A percentile compares a stretch with the other conserved stretches of the same genome.
These are phyloP conservation scores for Asterochloris erici DNA, from an alignment of 139 green algal genomes.

Conservation along the genomic window DNA sequence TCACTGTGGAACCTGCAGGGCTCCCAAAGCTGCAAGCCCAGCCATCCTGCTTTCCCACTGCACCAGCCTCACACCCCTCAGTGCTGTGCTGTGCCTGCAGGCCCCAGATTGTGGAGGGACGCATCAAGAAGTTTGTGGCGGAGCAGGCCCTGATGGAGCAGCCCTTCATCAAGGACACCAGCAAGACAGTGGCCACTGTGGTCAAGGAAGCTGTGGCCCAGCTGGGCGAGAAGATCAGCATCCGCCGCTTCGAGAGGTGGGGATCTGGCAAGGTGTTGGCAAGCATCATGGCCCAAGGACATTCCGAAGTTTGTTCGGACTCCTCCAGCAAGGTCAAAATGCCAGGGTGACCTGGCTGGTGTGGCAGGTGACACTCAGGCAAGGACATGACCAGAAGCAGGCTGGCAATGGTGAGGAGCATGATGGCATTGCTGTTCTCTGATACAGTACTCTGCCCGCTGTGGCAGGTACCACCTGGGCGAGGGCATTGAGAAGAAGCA, in stretches of 20 bases:
- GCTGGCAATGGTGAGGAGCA: background rate
- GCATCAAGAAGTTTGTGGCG: slow-evolving; percentile 85
- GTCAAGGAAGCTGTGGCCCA: slow-evolving; percentile 87
- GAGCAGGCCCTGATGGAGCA: slow-evolving; percentile 85
- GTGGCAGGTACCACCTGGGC: slow-evolving; percentile 67
- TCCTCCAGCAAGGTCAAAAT: too few relatives aligned
- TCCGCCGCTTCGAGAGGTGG: slow-evolving; percentile 78
- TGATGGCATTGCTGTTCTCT: background rate
- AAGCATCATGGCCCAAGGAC: too few relatives aligned
- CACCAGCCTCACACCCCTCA: too few relatives aligned
- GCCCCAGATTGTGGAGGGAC: slow-evolving; percentile 92
- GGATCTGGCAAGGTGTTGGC: background rate
- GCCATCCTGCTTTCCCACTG: too few relatives aligned
- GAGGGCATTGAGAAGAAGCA: slow-evolving; percentile 86
- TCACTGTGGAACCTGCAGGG: too few relatives aligned
- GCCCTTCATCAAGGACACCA: slow-evolving; percentile 83
- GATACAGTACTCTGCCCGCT: too few relatives aligned
- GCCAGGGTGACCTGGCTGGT: background rate
- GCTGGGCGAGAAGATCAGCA: slow-evolving; percentile 89
- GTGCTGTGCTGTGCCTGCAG: slow-evolving; percentile 17
- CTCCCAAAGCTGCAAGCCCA: too few relatives aligned
- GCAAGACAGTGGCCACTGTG: slow-evolving; percentile 70
- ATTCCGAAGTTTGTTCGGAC: too few relatives aligned
- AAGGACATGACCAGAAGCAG: background rate
- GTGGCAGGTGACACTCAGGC: background rate